A percentile compares a stretch with the other conserved stretches of the same genome.
Conservation (phyloP, 78 protist genomes). For the Paulinella micropora region DNA sequence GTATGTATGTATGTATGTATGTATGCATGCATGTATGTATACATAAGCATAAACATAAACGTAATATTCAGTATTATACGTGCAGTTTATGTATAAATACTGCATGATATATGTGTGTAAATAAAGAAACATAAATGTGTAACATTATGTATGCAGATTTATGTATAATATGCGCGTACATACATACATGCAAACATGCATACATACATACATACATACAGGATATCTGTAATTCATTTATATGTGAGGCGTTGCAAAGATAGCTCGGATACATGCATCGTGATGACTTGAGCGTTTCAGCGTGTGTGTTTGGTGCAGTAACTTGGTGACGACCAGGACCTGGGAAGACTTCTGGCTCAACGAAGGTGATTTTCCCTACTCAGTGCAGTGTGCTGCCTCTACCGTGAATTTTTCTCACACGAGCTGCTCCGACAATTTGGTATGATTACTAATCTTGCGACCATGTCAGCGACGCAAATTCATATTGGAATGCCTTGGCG, state of each 20-base stretch:
- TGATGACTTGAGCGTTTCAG: background rate
- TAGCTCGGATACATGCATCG: background rate
- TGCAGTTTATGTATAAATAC: background rate
- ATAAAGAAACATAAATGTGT: background rate
- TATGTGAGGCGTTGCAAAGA: too few species aligned
- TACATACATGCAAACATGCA: background rate
- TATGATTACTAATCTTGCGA: background rate
- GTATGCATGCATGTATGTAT: background rate
- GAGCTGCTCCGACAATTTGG: background rate
- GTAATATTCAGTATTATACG: background rate
- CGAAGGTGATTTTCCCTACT: slow-evolving; percentile 2
- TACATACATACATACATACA: background rate
- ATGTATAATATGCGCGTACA: background rate
- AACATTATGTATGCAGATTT: background rate
- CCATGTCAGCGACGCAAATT: background rate
- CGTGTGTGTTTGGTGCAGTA: too few species aligned
- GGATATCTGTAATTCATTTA: too few species aligned
- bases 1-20: background rate
- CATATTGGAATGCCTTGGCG: too few species aligned
- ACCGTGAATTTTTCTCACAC: background rate
- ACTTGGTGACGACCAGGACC: background rate
- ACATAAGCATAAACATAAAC: background rate
- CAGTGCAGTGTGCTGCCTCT: background rate
- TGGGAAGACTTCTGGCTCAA: slow-evolving; percentile 36
- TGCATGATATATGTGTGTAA: background rate